Conservation (phyloP, 2,329 filamentous ascomycete species). For the Bipolaris victoriae region DNA sequence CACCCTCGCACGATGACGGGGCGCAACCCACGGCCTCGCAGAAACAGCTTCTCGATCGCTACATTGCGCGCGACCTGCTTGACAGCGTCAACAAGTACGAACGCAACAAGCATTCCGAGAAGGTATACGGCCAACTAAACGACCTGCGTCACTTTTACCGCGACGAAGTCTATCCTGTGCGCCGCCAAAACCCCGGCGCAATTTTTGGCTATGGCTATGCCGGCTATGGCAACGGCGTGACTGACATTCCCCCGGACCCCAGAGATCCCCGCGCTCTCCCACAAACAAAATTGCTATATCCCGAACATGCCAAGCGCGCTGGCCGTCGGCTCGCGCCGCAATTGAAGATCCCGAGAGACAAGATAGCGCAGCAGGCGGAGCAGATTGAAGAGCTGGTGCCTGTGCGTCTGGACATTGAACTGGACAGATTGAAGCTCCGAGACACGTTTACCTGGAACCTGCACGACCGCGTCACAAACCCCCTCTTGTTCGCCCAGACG, state of each 20-base stretch:
- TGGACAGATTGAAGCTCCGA: slow-evolving; percentile 92
- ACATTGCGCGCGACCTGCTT: slow-evolving; percentile 68
- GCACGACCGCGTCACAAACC: slow-evolving; percentile 81
- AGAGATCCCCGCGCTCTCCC: slow-evolving; percentile 59
- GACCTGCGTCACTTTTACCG: slow-evolving; percentile 36
- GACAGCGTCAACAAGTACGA: slow-evolving; percentile 62
- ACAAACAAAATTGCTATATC: slow-evolving; percentile 72
- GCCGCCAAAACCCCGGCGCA: slow-evolving; percentile 62
- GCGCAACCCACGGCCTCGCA: slow-evolving; percentile 47
- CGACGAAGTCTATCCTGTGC: slow-evolving; percentile 62
- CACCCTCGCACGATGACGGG: slow-evolving; percentile 44
- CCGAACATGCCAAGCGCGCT: slow-evolving; percentile 73
- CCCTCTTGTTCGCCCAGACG: slow-evolving; percentile 84
- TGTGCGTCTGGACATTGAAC: slow-evolving; percentile 88
- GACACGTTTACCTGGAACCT: slow-evolving; percentile 99
- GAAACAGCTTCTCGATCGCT: slow-evolving; percentile 64
- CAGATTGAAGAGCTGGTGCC: slow-evolving; percentile 91
- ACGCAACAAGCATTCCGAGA: slow-evolving; percentile 59
- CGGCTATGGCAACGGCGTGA: slow-evolving; percentile 87
- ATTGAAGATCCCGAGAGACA: slow-evolving; percentile 79
- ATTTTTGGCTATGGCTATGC: slow-evolving; percentile 77
- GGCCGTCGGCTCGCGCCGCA: slow-evolving; percentile 77
- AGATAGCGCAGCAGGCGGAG: slow-evolving; percentile 83
- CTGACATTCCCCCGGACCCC: slow-evolving; percentile 56
- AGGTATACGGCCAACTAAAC: slow-evolving; percentile 66